phyloP scores from a whole-genome alignment of 208 protist genomes.

The Trypanosoma conorhini region DNA sequence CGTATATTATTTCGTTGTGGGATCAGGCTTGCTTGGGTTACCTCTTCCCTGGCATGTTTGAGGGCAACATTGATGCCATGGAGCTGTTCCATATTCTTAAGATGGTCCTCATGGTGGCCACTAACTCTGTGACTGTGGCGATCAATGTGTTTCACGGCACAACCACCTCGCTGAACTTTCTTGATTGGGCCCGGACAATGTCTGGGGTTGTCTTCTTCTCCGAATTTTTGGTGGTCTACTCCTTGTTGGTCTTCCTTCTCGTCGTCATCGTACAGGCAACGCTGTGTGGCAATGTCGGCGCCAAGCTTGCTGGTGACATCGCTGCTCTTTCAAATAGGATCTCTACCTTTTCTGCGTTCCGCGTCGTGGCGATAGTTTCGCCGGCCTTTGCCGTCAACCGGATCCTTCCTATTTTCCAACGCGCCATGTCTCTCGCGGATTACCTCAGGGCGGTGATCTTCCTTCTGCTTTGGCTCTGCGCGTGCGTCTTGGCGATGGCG shows the following conservation, averaged over 20 bases:
- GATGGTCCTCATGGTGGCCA: slow-evolving; percentile 17
- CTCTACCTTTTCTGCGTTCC: slow-evolving; percentile 28
- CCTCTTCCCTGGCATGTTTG: slow-evolving; percentile 30
- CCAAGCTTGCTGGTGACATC: slow-evolving; percentile 32
- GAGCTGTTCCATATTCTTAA: slow-evolving; percentile 26
- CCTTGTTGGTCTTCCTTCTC: slow-evolving; percentile 22
- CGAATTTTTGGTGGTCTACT: slow-evolving; percentile 32
- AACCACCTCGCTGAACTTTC: background rate
- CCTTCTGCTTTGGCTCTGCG: slow-evolving; percentile 23
- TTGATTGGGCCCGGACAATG: slow-evolving; percentile 11
- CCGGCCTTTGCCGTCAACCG: slow-evolving; percentile 22
- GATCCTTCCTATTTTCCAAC: slow-evolving; percentile 29
- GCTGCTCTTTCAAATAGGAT: slow-evolving; percentile 22
- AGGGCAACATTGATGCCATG: slow-evolving; percentile 19
- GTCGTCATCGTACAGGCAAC: slow-evolving; percentile 25
- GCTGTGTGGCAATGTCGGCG: slow-evolving; percentile 25
- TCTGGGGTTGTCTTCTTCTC: slow-evolving; percentile 26
- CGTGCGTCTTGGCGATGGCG: slow-evolving; percentile 13
- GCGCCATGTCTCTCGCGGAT: slow-evolving; percentile 10
- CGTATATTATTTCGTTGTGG: slow-evolving; percentile 33
- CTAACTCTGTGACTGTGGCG: slow-evolving; percentile 28
- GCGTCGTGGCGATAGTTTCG: slow-evolving; percentile 24
- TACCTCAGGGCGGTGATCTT: slow-evolving; percentile 15
- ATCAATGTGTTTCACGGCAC: slow-evolving; percentile 30
- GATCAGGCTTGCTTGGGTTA: slow-evolving; percentile 37